Conservation (phyloP, 2,329 filamentous ascomycete species). For the Paracorniculantispora psalliotae region DNA sequence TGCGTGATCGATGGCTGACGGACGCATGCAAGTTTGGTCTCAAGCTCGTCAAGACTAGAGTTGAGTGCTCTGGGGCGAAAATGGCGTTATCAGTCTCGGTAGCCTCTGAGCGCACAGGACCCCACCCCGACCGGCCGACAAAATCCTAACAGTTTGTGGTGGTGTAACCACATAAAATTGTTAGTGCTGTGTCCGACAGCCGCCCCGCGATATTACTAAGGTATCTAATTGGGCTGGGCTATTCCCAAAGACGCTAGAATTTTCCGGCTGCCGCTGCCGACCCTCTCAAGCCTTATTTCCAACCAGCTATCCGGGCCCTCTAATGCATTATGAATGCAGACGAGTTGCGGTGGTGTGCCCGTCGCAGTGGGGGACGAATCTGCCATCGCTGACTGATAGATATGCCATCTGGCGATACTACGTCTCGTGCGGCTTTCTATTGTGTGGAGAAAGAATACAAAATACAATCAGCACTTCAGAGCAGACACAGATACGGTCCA, state of each 20-base stretch:
- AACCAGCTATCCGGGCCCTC: neutral
- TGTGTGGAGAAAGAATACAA: neutral
- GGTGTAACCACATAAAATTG: neutral
- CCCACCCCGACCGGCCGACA: slow-evolving; percentile 13
- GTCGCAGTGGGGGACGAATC: neutral
- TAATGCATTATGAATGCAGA: neutral
- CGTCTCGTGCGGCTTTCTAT: no score
- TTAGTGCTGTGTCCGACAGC: slow-evolving; percentile 9
- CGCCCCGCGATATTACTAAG: slow-evolving; percentile 11
- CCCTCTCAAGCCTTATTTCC: neutral
- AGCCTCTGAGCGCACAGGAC: neutral
- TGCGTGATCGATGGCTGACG: slow-evolving; percentile 10
- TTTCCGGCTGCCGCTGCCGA: slow-evolving; percentile 5
- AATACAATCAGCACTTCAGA: neutral
- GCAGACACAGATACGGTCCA: no score
- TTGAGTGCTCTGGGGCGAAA: slow-evolving; percentile 32
- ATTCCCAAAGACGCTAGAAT: slow-evolving; percentile 4
- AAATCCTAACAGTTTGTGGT: neutral
- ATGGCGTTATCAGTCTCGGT: slow-evolving; percentile 32
- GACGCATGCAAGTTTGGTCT: neutral
- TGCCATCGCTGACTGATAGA: neutral
- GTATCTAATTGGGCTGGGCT: neutral
- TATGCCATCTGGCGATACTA: neutral
- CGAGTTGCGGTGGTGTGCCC: neutral
- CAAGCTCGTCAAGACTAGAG: neutral